Evolutionary conservation across 1,284 basidiomycete genomes (phyloP).

Genomic region (Malassezia brasiliensis): DNA sequence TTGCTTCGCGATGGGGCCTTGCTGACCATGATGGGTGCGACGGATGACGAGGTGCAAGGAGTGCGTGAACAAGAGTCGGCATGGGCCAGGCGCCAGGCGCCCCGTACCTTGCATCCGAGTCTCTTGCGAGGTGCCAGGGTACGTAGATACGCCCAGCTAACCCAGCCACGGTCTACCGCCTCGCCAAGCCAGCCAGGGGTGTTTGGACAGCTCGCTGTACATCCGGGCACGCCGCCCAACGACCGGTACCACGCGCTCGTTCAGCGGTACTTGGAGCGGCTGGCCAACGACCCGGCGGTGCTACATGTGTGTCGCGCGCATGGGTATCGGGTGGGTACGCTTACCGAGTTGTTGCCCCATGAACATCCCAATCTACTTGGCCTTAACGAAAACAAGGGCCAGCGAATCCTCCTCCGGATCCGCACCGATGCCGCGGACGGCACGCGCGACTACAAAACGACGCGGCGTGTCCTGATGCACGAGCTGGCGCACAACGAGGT

Average conservation of each 20-base stretch:
- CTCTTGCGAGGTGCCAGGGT: conserved; percentile 25
- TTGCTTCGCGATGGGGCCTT: not conserved
- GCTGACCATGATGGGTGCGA: conserved; percentile 7
- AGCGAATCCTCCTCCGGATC: conserved; percentile 33
- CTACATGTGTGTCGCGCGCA: conserved; percentile 37
- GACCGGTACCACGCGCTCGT: conserved; percentile 21
- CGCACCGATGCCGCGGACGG: conserved; percentile 38
- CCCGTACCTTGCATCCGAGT: conserved; percentile 34
- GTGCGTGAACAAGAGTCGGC: conserved; percentile 6
- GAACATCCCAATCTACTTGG: conserved; percentile 36
- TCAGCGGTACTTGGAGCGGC: conserved; percentile 22
- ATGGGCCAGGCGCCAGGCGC: conserved; percentile 23
- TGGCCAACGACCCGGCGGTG: conserved; percentile 31
- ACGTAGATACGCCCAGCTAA: not conserved
- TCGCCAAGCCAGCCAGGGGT: conserved; percentile 15
- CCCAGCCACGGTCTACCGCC: conserved; percentile 20
- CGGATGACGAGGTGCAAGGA: not conserved
- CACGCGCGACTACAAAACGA: conserved; percentile 37
- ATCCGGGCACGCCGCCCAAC: conserved; percentile 19
- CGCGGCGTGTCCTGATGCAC: conserved; percentile 35
- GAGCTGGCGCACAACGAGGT: conserved; percentile 39
- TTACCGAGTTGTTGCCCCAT: conserved; percentile 39
- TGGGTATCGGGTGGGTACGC: conserved; percentile 24
- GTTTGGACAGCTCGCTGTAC: conserved; percentile 24
- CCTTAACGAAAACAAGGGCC: conserved; percentile 38